Base-by-base conservation (phyloP, 2,329 filamentous ascomycete species). In the Alternaria gansuensis region DNA sequence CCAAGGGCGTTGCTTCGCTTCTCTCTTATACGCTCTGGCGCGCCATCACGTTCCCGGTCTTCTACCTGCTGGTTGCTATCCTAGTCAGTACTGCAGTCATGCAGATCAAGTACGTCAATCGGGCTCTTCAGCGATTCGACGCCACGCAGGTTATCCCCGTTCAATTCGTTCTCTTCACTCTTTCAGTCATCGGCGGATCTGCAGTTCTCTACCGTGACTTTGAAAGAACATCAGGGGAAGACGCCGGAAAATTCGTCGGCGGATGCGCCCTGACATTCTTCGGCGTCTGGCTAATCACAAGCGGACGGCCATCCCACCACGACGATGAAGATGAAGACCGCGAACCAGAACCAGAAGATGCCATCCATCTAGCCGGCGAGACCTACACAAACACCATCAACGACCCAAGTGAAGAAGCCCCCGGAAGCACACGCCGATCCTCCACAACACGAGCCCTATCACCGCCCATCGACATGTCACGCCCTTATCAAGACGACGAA, bases 111-210 rank as follows among this genome's bases (percentile, higher is more conserved):
- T 99, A 98, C 75, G 86, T 99, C 75, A 99, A 98, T 80, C 91
- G 87, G 51, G 89, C 90, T 1, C 82, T 99, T 51, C 93, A 97
- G 75, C 88, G 91, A 45, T 99, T 98, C 80, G 92, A 97, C 77
- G 97, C 95, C 6, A 99, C 95, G 0, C 93, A 97, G 76, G 95
- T 99, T 67, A 99, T 99, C 63, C 95, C 95, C 0, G 95, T 95
- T 13, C 95, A 99, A 73, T 99, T 99, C 70, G 95, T 99, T 49
- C 86, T 96, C 63, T 99, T 99, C 77, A 99, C 95, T 0, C 83
- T 99, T 7, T 96, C 91, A 5, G 95, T 98, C 63, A 98, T 99
- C 68, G 84, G 97, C 51, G 95, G 95, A 56, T 97, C 93, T 70
- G 94, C 94, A 1, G 85, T 99, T 8, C 81, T 99, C 5, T 99